Evolutionary conservation across 2,329 filamentous ascomycete genomes (phyloP).

Genomic region (Onygenales sp.): DNA sequence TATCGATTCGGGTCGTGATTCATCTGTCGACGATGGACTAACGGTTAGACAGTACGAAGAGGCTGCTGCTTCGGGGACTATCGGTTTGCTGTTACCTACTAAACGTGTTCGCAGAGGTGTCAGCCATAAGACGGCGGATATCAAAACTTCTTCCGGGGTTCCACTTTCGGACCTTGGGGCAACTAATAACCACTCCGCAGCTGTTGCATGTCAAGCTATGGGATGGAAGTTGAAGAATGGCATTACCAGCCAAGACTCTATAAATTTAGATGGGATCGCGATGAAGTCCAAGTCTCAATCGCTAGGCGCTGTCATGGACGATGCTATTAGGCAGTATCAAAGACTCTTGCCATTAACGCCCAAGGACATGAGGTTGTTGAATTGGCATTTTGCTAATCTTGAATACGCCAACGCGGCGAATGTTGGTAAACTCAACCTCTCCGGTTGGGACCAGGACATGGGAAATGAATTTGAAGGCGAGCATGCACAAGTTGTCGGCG

Average conservation of each 20-base stretch:
- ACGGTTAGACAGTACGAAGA: slow-evolving; percentile 68
- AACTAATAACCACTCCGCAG: slow-evolving; percentile 60
- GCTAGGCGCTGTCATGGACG: slow-evolving; percentile 82
- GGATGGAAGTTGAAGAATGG: slow-evolving; percentile 69
- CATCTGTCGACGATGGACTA: slow-evolving; percentile 56
- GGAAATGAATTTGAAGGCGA: slow-evolving; percentile 96
- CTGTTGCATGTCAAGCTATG: slow-evolving; percentile 66
- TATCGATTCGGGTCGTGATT: slow-evolving; percentile 75
- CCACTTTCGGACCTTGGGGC: slow-evolving; percentile 53
- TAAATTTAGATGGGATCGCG: slow-evolving; percentile 62
- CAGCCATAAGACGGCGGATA: slow-evolving; percentile 40
- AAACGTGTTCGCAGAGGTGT: slow-evolving; percentile 37
- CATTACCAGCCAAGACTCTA: slow-evolving; percentile 52
- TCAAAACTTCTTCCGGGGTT: slow-evolving; percentile 36
- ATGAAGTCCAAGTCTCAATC: slow-evolving; percentile 56
- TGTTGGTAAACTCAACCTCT: slow-evolving; percentile 74
- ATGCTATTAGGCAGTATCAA: slow-evolving; percentile 82
- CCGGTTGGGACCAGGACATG: slow-evolving; percentile 92
- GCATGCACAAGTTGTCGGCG: slow-evolving; percentile 86
- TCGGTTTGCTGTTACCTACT: slow-evolving; percentile 32
- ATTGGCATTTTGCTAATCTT: slow-evolving; percentile 97
- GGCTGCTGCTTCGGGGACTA: slow-evolving; percentile 50
- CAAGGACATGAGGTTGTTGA: slow-evolving; percentile 81
- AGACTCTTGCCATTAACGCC: slow-evolving; percentile 71
- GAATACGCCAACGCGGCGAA: slow-evolving; percentile 96